These are phyloP conservation scores for Metarhizium guizhouense DNA, from an alignment of 2,329 filamentous ascomycete species.

Conservation along the genomic window DNA sequence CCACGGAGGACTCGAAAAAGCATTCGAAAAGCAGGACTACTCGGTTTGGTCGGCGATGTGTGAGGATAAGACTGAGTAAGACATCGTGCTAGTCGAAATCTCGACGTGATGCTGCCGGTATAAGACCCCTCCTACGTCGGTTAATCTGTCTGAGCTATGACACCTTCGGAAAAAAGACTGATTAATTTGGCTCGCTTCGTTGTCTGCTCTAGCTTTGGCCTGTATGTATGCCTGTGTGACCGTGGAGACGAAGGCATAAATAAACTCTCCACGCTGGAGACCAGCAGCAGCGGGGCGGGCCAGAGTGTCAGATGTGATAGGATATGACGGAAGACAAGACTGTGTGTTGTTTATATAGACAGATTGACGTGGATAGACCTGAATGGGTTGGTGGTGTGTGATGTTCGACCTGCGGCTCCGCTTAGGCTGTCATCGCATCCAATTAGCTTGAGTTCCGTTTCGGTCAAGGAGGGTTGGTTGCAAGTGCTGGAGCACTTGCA, in stretches of 20 bases:
- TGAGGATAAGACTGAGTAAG: background rate
- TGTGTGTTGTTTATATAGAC: background rate
- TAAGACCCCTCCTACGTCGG: background rate
- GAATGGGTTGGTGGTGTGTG: background rate
- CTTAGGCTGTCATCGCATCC: background rate
- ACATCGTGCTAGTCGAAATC: background rate
- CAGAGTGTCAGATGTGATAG: background rate
- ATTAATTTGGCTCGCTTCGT: background rate
- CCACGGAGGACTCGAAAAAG: background rate
- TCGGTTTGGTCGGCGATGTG: background rate
- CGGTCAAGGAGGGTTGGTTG: background rate
- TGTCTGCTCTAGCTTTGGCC: background rate
- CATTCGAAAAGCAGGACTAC: background rate
- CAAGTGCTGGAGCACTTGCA: background rate
- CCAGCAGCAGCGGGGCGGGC: background rate
- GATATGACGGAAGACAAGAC: background rate
- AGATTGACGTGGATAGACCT: background rate
- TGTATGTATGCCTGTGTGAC: background rate
- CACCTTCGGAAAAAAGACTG: background rate
- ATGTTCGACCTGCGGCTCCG: background rate
- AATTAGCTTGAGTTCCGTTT: background rate
- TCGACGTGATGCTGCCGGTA: background rate
- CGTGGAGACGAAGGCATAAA: background rate
- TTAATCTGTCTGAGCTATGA: background rate
- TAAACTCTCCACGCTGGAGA: background rate